phyloP scores from a whole-genome alignment of 345 rosid species.

The Corchorus olitorius region DNA sequence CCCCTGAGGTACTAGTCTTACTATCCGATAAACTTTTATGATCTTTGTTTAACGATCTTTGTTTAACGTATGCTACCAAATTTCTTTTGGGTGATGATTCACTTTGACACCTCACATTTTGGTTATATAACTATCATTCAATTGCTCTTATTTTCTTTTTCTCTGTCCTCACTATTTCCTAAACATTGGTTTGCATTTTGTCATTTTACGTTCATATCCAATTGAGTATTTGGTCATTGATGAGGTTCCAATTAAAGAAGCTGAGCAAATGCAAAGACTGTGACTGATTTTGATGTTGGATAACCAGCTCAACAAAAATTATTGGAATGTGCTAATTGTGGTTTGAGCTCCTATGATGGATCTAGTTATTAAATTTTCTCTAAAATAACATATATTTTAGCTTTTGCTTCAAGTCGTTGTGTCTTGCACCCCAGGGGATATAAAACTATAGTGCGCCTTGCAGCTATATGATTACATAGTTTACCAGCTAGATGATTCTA shows the following conservation, averaged over 20 bases:
- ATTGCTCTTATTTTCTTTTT: background rate
- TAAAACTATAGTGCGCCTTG: background rate
- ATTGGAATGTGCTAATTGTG: background rate
- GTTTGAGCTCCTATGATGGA: background rate
- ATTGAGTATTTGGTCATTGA: background rate
- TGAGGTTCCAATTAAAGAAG: background rate
- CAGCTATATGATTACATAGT: background rate
- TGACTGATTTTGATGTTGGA: background rate
- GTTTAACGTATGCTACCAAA: background rate
- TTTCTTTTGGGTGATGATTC: background rate
- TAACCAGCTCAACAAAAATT: background rate
- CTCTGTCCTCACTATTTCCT: background rate
- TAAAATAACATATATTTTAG: background rate
- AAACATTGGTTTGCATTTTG: background rate
- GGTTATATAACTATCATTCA: background rate
- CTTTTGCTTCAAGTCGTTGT: background rate
- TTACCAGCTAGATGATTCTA: background rate
- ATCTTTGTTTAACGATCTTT: background rate
- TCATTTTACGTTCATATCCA: background rate
- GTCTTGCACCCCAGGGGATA: background rate
- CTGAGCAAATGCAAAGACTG: constrained; percentile 2
- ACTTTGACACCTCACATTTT: background rate
- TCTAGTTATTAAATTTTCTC: background rate
- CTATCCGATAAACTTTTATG: background rate
- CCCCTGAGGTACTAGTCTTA: constrained; percentile 67